Percentiles rank a stretch among this genome's conserved stretches.
These are phyloP conservation scores for Metschnikowia anglica DNA, from an alignment of 805 yeast genomes.

Conservation along the genomic window DNA sequence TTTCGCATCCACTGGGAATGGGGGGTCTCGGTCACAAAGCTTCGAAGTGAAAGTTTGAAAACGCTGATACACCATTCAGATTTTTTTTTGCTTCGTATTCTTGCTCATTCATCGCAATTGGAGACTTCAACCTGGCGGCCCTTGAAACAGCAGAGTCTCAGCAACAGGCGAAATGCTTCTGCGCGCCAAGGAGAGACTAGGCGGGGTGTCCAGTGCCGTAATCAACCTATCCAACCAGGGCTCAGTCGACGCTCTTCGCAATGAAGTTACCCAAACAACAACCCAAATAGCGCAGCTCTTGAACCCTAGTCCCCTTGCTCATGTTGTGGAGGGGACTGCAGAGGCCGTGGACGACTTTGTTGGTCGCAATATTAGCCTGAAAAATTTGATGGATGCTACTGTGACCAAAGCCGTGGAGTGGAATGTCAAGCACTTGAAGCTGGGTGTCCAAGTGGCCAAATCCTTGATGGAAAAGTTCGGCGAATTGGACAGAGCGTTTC, in stretches of 20 bases:
- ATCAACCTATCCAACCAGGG: slow-evolving; percentile 3
- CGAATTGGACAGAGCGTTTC: slow-evolving; percentile 1
- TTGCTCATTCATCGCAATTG: not conserved
- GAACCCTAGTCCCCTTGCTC: slow-evolving; percentile 11
- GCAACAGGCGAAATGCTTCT: slow-evolving; percentile 2
- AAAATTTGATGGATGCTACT: not conserved
- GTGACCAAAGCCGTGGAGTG: slow-evolving; percentile 8
- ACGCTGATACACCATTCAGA: too few relatives aligned
- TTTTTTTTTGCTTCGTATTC: not conserved
- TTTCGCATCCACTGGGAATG: too few relatives aligned
- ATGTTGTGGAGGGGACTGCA: slow-evolving; percentile 2
- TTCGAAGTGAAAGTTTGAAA: too few relatives aligned
- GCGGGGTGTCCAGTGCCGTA: not conserved
- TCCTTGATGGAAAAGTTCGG: not conserved
- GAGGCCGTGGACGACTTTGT: slow-evolving; percentile 4
- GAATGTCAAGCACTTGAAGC: slow-evolving; percentile 5
- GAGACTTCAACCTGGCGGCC: not conserved
- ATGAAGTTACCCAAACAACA: slow-evolving; percentile 1
- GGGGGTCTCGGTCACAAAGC: too few relatives aligned
- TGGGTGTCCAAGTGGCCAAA: not conserved
- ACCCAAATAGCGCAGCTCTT: slow-evolving; percentile 5
- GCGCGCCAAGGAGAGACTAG: slow-evolving; percentile 5
- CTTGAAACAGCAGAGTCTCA: not conserved
- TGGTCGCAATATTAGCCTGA: not conserved
- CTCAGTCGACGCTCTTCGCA: slow-evolving; percentile 6